Percentiles rank a stretch among this genome's conserved stretches.
These are phyloP conservation scores for Boletus fagicola DNA, from an alignment of 768 basidiomycete species.

Conservation along the genomic window DNA sequence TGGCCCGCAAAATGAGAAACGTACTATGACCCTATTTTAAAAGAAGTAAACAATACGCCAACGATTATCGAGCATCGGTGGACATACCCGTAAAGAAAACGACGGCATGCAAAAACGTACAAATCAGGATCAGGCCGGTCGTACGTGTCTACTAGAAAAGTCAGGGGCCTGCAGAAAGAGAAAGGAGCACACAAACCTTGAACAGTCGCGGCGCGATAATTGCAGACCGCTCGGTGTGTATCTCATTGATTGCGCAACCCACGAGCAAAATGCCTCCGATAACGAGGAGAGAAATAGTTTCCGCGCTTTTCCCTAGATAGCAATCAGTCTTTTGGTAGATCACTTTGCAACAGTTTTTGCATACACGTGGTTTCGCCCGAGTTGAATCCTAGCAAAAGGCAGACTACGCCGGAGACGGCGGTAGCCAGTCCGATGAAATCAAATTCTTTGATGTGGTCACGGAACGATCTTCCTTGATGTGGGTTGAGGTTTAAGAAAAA, in stretches of 20 bases:
- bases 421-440: conserved; percentile 40
- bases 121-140: conserved; percentile 32
- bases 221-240: conserved; percentile 33
- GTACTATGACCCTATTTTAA: conserved; percentile 27
- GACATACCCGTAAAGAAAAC: conserved; percentile 34
- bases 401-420: conserved; percentile 36
- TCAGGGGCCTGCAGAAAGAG: not conserved
- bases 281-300: conserved; percentile 39
- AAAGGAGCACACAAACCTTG: conserved; percentile 20
- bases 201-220: conserved; percentile 42
- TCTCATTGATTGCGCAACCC: conserved; percentile 34
- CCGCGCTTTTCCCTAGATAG: conserved; percentile 27
- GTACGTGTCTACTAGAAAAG: conserved; percentile 36
- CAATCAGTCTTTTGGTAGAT: not conserved
- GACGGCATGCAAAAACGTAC: conserved; percentile 35
- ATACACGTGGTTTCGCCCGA: conserved; percentile 34
- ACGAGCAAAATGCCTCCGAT: conserved; percentile 35
- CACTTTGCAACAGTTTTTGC: not conserved
- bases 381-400: conserved; percentile 40
- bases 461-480: conserved; percentile 32
- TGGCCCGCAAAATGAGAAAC: not conserved
- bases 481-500: conserved; percentile 38
- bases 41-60: not conserved
- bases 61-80: not conserved
- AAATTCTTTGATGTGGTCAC: conserved; percentile 35